Conservation (phyloP, 2,329 filamentous ascomycete species). For the Cercospora sesami region DNA sequence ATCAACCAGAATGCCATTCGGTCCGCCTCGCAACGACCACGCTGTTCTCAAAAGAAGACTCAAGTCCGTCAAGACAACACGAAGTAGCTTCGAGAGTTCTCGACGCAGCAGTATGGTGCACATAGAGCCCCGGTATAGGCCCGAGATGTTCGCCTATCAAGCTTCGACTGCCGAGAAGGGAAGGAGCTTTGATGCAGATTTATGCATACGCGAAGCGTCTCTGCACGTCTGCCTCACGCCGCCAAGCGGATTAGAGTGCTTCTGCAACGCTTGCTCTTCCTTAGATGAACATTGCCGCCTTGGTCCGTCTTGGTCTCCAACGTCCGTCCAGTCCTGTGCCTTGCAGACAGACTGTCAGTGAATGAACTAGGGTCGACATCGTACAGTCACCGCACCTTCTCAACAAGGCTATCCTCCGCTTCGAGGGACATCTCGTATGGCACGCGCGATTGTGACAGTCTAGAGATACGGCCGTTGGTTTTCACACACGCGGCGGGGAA, state of each 20-base stretch:
- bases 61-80: not conserved
- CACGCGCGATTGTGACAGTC: not conserved
- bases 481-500: not conserved
- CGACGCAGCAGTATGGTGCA: not conserved
- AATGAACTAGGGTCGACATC: not conserved
- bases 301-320: slow-evolving; percentile 10
- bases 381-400: not conserved
- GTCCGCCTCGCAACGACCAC: not conserved
- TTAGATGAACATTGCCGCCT: not conserved
- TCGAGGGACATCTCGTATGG: not conserved
- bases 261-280: slow-evolving; percentile 2
- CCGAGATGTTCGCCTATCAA: not conserved
- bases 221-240: not conserved
- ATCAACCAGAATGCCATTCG: not conserved
- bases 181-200: not conserved
- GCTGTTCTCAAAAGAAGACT: not conserved
- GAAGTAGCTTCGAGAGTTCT: not conserved
- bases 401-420: not conserved
- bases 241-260: slow-evolving; percentile 2
- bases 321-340: not conserved
- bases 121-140: not conserved
- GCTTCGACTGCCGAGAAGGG: slow-evolving; percentile 1
- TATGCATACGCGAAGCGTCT: not conserved
- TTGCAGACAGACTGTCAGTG: not conserved
- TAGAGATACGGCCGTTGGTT: not conserved